Conservation (phyloP, 139 green algal genomes). For the Nannochloris sp. region DNA sequence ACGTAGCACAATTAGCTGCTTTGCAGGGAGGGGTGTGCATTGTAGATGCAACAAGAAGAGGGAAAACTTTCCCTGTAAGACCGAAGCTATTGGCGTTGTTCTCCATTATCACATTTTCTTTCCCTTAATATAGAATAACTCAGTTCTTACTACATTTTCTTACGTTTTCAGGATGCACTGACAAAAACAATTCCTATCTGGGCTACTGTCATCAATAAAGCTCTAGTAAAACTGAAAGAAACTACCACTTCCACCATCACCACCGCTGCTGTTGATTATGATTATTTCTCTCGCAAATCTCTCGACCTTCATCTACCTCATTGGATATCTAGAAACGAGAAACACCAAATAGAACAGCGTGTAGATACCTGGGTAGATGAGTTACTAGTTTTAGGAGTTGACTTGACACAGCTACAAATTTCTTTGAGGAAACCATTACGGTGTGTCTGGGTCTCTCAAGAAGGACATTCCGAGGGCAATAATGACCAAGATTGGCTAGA, state of each 20-base stretch:
- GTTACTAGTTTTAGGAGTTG: constrained; percentile 41
- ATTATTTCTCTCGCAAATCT: too few relatives aligned
- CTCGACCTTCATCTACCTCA: constrained; percentile 73
- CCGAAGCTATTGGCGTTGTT: too few relatives aligned
- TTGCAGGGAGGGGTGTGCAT: constrained; percentile 61
- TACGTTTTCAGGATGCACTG: constrained; percentile 68
- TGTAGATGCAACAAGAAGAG: constrained; percentile 85
- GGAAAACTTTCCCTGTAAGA: constrained; percentile 77
- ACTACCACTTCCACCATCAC: constrained; percentile 16
- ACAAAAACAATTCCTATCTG: constrained; percentile 95
- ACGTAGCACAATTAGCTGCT: constrained; percentile 55
- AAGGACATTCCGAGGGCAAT: constrained; percentile 5
- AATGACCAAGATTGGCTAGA: too few relatives aligned
- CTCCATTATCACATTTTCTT: too few relatives aligned
- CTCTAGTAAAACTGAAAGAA: constrained; percentile 30
- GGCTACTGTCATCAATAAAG: constrained; percentile 77
- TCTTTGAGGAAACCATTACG: constrained; percentile 80
- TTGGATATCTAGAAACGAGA: constrained; percentile 71
- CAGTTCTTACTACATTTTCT: too few relatives aligned
- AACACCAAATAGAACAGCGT: constrained; percentile 51
- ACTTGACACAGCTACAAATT: constrained; percentile 19
- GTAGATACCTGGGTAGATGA: constrained; percentile 68
- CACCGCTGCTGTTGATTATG: too few relatives aligned
- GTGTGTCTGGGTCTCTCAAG: constrained; percentile 85
- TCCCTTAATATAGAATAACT: neutral